Evolutionary conservation across 768 basidiomycete species (phyloP).

Genomic region (Dioszegia crocea): DNA sequence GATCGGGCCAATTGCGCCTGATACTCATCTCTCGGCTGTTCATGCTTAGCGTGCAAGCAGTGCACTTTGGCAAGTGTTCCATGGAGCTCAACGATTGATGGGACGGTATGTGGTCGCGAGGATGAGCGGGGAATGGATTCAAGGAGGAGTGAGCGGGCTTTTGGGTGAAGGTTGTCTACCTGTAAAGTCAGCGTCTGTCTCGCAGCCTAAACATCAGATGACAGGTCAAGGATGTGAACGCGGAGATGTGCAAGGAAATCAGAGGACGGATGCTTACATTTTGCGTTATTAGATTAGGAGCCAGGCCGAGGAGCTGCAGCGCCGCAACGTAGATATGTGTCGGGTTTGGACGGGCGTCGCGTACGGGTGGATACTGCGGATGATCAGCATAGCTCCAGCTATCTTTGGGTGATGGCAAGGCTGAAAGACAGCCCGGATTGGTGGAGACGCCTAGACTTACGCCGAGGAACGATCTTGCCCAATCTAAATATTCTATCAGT

Average conservation of each 20-base stretch:
- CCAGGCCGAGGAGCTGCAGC: slow-evolving; percentile 64
- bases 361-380: slow-evolving; percentile 70
- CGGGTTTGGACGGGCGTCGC: slow-evolving; percentile 77
- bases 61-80: slow-evolving; percentile 81
- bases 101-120: slow-evolving; percentile 52
- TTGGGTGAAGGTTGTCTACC: slow-evolving; percentile 91
- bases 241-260: no score
- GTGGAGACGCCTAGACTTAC: slow-evolving; percentile 13
- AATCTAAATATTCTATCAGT: slow-evolving; percentile 53
- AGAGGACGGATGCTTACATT: no score
- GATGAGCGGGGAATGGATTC: slow-evolving; percentile 43
- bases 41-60: slow-evolving; percentile 66
- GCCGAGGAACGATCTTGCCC: slow-evolving; percentile 54
- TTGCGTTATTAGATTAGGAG: slow-evolving; percentile 65
- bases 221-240: no score
- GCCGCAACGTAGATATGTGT: slow-evolving; percentile 85
- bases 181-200: slow-evolving; percentile 34
- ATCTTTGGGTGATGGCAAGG: background rate
- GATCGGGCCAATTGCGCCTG: slow-evolving; percentile 66
- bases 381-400: slow-evolving; percentile 52
- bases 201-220: no score
- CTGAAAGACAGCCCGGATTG: background rate
- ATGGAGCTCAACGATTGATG: slow-evolving; percentile 73
- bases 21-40: slow-evolving; percentile 63
- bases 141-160: slow-evolving; percentile 54